Conservation (phyloP, 257 asterid genomes). For the Dorcoceras hygrometricum region DNA sequence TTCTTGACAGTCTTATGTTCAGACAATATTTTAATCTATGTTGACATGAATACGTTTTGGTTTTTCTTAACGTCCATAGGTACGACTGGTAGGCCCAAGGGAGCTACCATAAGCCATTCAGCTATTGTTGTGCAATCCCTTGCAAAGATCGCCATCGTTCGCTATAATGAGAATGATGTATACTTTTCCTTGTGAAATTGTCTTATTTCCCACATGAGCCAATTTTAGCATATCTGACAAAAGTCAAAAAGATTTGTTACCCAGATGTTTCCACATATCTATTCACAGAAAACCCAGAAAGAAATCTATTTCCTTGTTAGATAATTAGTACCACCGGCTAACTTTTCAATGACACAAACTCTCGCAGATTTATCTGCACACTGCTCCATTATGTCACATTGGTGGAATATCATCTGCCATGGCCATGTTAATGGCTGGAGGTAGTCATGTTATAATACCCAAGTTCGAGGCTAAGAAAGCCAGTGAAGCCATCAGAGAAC, state of each 20-base stretch:
- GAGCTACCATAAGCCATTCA: constrained; percentile 68
- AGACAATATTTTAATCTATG: not conserved
- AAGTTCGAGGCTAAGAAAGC: constrained; percentile 69
- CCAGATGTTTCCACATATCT: not conserved
- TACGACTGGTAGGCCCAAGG: constrained; percentile 92
- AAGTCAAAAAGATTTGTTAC: not conserved
- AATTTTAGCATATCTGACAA: not conserved
- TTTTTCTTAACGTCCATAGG: constrained; percentile 41
- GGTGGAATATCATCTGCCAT: constrained; percentile 94
- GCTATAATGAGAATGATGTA: constrained; percentile 79
- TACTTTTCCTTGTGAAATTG: constrained; percentile 20
- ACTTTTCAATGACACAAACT: not conserved
- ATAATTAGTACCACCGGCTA: not conserved
- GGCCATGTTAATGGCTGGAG: constrained; percentile 86
- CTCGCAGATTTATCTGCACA: constrained; percentile 73
- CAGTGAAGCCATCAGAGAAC: constrained; percentile 52
- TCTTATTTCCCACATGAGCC: not conserved
- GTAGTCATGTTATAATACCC: constrained; percentile 69
- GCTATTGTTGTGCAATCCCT: constrained; percentile 81
- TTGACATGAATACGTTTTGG: not conserved
- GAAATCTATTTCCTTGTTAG: not conserved
- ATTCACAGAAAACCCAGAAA: not conserved
- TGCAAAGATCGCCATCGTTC: constrained; percentile 77
- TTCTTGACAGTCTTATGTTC: not conserved
- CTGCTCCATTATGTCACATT: constrained; percentile 85